phyloP scores from a whole-genome alignment of 1,139 yeast genomes.

The Eremothecium gossypii region DNA sequence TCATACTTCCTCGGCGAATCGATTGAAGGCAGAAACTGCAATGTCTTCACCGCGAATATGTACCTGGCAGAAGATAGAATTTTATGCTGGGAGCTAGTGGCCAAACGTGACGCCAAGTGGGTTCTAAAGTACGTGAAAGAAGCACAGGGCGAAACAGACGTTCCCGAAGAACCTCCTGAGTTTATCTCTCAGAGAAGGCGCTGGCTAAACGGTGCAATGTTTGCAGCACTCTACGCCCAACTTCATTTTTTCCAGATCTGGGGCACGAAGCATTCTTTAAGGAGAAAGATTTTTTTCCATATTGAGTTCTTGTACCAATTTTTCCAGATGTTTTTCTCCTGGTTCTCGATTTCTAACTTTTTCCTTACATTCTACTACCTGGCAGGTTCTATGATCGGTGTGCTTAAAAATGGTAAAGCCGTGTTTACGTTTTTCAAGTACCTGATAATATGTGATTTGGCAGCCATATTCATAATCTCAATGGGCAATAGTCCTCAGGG shows the following conservation, averaged over 20 bases:
- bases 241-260: constrained; percentile 72
- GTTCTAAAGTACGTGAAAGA: constrained; percentile 83
- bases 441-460: constrained; percentile 66
- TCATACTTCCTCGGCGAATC: constrained; percentile 89
- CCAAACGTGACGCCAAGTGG: constrained; percentile 83
- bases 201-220: constrained; percentile 96
- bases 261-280: constrained; percentile 71
- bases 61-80: constrained; percentile 96
- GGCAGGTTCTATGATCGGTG: constrained; percentile 65
- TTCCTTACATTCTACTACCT: constrained; percentile 86
- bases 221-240: constrained; percentile 88
- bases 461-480: constrained; percentile 80
- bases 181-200: constrained; percentile 92
- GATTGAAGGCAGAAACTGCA: constrained; percentile 45
- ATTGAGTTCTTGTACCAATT: constrained; percentile 80
- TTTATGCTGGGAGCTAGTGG: constrained; percentile 93
- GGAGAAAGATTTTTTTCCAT: constrained; percentile 71
- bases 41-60: constrained; percentile 94
- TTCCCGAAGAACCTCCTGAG: constrained; percentile 84
- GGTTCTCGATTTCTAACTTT: constrained; percentile 84
- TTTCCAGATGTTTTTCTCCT: constrained; percentile 65
- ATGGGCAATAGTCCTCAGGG: constrained; percentile 96
- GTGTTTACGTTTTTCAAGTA: constrained; percentile 79
- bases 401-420: constrained; percentile 65
- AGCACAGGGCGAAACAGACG: constrained; percentile 97